These are phyloP conservation scores for Zopfochytrium polystomum DNA, from an alignment of 371 early-diverging fungal species.

Conservation along the genomic window DNA sequence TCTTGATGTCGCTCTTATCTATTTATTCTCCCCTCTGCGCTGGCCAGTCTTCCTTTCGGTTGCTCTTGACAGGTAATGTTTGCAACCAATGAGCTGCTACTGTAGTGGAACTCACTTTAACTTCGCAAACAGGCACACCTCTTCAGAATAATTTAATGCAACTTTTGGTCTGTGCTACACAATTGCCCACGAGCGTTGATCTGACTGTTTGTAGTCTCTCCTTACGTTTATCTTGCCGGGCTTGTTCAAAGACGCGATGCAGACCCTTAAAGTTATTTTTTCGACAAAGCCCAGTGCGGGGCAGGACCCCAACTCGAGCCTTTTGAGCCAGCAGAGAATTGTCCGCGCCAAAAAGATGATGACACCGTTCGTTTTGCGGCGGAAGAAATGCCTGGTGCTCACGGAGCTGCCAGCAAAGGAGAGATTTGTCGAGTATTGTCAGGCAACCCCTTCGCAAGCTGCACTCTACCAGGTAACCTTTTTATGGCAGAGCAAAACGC, in stretches of 20 bases:
- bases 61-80: conserved; percentile 70
- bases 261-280: conserved; percentile 30
- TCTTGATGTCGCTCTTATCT: too few species aligned
- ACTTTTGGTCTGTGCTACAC: too few species aligned
- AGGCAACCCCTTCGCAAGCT: conserved; percentile 23
- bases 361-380: conserved; percentile 74
- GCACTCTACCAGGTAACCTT: conserved; percentile 28
- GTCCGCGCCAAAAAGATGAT: conserved; percentile 70
- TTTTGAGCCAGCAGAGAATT: conserved; percentile 54
- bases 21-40: too few species aligned
- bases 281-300: conserved; percentile 25
- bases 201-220: too few species aligned
- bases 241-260: conserved; percentile 57
- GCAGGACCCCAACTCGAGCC: conserved; percentile 14
- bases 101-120: conserved; percentile 29
- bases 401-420: conserved; percentile 66
- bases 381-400: conserved; percentile 67
- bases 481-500: neutral
- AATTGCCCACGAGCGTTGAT: too few species aligned
- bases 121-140: conserved; percentile 52
- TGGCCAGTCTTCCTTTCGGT: too few species aligned
- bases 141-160: conserved; percentile 86
- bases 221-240: conserved; percentile 91
- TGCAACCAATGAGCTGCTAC: neutral
- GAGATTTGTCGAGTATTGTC: conserved; percentile 45